Conservation (phyloP, 2,329 filamentous ascomycete species). For the Exophiala calicioides region DNA sequence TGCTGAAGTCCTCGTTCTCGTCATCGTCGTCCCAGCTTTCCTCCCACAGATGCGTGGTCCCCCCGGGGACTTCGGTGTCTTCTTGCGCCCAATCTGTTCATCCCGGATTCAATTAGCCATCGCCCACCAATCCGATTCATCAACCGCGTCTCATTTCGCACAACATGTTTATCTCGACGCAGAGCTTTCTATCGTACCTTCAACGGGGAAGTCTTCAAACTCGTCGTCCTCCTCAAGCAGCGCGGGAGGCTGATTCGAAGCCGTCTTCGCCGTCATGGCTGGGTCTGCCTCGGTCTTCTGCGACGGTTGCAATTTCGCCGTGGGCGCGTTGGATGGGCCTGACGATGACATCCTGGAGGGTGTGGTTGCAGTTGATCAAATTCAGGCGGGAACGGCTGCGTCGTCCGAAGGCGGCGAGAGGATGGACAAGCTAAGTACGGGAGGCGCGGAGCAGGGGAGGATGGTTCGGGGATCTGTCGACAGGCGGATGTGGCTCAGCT, state of each 20-base stretch:
- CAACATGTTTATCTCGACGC: too few species aligned
- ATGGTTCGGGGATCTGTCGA: too few species aligned
- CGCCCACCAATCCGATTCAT: too few species aligned
- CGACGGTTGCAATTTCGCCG: constrained; percentile 25
- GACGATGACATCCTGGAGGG: constrained; percentile 25
- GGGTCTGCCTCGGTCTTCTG: constrained; percentile 39
- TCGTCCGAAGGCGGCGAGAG: too few species aligned
- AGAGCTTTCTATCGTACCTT: constrained; percentile 71
- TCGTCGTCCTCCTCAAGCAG: constrained; percentile 96
- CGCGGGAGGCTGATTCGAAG: constrained; percentile 60
- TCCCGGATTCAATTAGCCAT: neutral
- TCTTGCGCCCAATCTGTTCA: constrained; percentile 84
- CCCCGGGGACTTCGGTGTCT: constrained; percentile 67
- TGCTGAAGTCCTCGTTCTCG: constrained; percentile 92
- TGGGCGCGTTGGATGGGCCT: constrained; percentile 23
- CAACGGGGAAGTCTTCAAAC: constrained; percentile 97
- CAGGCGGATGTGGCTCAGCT: too few species aligned
- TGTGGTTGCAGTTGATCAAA: neutral
- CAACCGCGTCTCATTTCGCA: too few species aligned
- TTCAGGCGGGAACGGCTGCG: too few species aligned
- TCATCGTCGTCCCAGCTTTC: constrained; percentile 99
- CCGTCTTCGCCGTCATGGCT: constrained; percentile 51
- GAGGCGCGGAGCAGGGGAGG: too few species aligned
- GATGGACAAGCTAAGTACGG: too few species aligned
- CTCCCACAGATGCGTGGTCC: constrained; percentile 86